Evolutionary conservation across 768 basidiomycete genomes (phyloP).

Genomic region (Gloeopeniophorella convolvens): DNA sequence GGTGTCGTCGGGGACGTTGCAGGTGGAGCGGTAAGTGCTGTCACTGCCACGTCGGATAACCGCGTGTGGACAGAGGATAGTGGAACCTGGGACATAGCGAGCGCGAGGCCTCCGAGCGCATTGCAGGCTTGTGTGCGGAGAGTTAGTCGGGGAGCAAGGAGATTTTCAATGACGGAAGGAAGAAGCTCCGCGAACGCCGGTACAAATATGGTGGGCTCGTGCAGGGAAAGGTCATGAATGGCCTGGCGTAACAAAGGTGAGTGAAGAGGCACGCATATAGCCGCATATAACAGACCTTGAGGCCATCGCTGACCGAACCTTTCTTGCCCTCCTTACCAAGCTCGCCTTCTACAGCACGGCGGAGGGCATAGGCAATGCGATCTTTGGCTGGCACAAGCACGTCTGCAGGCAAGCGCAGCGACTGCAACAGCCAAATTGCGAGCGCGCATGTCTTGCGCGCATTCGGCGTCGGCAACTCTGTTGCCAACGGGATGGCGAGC

Average conservation of each 20-base stretch:
- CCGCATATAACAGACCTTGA: conserved; percentile 47
- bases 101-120: conserved; percentile 63
- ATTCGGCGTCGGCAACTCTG: conserved; percentile 70
- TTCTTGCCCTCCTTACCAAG: conserved; percentile 88
- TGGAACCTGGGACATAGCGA: conserved; percentile 45
- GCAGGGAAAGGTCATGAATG: conserved; percentile 58
- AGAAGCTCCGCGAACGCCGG: conserved; percentile 56
- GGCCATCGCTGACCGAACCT: conserved; percentile 69
- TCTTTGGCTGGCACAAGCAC: conserved; percentile 58
- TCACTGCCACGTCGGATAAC: conserved; percentile 43
- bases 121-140: conserved; percentile 70
- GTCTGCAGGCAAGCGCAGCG: conserved; percentile 56
- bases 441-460: conserved; percentile 81
- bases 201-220: conserved; percentile 62
- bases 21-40: conserved; percentile 40
- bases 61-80: conserved; percentile 43
- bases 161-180: conserved; percentile 52
- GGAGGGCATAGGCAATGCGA: conserved; percentile 63
- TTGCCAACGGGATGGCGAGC: conserved; percentile 65
- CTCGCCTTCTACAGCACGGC: conserved; percentile 75
- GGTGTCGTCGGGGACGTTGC: conserved; percentile 24
- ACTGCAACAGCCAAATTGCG: conserved; percentile 67
- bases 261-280: conserved; percentile 3
- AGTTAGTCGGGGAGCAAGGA: conserved; percentile 58
- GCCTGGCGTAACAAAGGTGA: conserved; percentile 40